Evolutionary conservation across 768 basidiomycete species (phyloP).

Genomic region (Termitomyces sp.): DNA sequence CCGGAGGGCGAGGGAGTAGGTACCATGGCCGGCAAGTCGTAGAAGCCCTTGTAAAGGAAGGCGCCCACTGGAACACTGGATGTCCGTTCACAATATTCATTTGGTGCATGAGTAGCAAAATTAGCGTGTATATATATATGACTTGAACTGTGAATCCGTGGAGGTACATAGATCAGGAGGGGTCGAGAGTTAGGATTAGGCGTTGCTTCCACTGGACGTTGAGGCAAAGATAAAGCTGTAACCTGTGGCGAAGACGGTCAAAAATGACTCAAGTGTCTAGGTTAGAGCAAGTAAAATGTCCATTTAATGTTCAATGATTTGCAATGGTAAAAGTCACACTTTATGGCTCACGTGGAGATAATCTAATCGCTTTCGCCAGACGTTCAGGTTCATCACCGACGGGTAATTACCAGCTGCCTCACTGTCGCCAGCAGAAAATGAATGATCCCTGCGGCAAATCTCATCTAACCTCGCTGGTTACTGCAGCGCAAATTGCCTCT

Average conservation of each 20-base stretch:
- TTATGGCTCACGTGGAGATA: constrained; percentile 9
- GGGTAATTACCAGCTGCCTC: neutral
- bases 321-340: neutral
- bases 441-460: constrained; percentile 7
- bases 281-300: neutral
- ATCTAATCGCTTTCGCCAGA: constrained; percentile 7
- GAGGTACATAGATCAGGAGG: constrained; percentile 22
- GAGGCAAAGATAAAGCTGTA: constrained; percentile 15
- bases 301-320: neutral
- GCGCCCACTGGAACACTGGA: constrained; percentile 60
- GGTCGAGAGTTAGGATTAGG: constrained; percentile 23
- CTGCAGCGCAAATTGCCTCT: constrained; percentile 10
- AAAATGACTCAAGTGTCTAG: neutral
- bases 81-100: constrained; percentile 35
- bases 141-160: constrained; percentile 31
- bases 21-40: constrained; percentile 76
- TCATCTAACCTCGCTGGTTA: neutral
- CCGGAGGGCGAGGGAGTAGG: constrained; percentile 67
- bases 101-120: constrained; percentile 28
- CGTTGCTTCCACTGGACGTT: constrained; percentile 12
- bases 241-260: neutral
- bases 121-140: constrained; percentile 29
- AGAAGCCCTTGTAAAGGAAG: constrained; percentile 85
- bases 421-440: neutral
- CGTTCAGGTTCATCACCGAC: neutral